Evolutionary conservation across 805 yeast genomes (phyloP).

Genomic region (Barnettozyma sucrosica): DNA sequence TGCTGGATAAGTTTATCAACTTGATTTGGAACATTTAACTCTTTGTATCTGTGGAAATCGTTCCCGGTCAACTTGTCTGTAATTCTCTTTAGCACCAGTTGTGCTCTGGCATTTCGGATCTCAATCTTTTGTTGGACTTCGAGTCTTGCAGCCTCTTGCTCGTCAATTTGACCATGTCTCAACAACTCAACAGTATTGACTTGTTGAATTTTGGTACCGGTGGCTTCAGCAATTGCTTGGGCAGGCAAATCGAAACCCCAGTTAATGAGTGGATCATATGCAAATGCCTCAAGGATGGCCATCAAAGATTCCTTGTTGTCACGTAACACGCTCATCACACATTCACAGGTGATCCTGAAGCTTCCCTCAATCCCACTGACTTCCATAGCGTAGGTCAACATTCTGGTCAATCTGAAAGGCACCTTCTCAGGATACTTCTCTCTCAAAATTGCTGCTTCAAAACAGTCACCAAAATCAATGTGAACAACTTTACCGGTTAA

Average conservation of each 20-base stretch:
- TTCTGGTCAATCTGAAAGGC: slow-evolving; percentile 92
- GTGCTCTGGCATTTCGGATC: slow-evolving; percentile 83
- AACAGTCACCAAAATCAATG: slow-evolving; percentile 98
- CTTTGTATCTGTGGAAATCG: slow-evolving; percentile 70
- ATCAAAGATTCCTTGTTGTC: slow-evolving; percentile 93
- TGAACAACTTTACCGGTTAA: slow-evolving; percentile 94
- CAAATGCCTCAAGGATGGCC: slow-evolving; percentile 98
- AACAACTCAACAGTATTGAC: slow-evolving; percentile 65
- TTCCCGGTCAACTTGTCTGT: slow-evolving; percentile 91
- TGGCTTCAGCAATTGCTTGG: slow-evolving; percentile 65
- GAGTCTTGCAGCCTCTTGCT: slow-evolving; percentile 65
- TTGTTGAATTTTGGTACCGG: slow-evolving; percentile 63
- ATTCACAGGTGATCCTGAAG: slow-evolving; percentile 92
- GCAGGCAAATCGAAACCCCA: slow-evolving; percentile 98
- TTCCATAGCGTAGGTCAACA: slow-evolving; percentile 98
- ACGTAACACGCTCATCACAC: slow-evolving; percentile 91
- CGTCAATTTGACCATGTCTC: slow-evolving; percentile 69
- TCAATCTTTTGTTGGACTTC: slow-evolving; percentile 66
- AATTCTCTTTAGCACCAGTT: slow-evolving; percentile 81
- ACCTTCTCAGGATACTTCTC: slow-evolving; percentile 98
- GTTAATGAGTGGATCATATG: slow-evolving; percentile 94
- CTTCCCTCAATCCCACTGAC: slow-evolving; percentile 98
- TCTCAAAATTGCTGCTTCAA: slow-evolving; percentile 93
- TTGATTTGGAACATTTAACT: slow-evolving; percentile 78
- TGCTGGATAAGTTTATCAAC: slow-evolving; percentile 92